These are phyloP conservation scores for Torulaspora pretoriensis DNA, from an alignment of 1,139 yeast genomes.

Conservation along the genomic window DNA sequence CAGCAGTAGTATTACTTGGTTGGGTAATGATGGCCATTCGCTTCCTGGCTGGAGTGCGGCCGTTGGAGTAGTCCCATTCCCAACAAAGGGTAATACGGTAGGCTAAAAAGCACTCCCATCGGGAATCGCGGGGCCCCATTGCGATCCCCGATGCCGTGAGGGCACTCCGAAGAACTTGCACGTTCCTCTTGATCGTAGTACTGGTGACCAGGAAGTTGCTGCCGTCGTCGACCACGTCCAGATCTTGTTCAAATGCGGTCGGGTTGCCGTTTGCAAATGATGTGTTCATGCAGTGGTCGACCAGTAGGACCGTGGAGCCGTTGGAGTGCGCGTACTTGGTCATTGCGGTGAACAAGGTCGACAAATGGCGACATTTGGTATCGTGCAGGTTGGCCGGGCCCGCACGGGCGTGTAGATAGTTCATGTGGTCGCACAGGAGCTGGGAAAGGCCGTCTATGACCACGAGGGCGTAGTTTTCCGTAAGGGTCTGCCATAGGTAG, in stretches of 20 bases:
- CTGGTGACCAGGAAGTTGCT: constrained; percentile 27
- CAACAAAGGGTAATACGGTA: constrained; percentile 32
- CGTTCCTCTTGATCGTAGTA: constrained; percentile 19
- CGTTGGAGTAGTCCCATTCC: constrained; percentile 22
- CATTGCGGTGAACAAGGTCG: constrained; percentile 26
- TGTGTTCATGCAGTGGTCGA: constrained; percentile 35
- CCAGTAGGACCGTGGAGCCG: constrained; percentile 24
- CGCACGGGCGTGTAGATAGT: constrained; percentile 15
- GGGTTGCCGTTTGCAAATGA: constrained; percentile 24
- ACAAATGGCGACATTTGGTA: constrained; percentile 28
- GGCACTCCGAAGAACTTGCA: constrained; percentile 32
- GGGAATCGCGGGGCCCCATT: constrained; percentile 31
- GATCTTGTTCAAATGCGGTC: constrained; percentile 18
- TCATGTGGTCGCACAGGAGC: constrained; percentile 27
- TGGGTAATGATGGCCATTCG: constrained; percentile 3
- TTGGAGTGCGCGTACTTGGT: constrained; percentile 29
- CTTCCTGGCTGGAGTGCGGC: not conserved
- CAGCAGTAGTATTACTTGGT: not conserved
- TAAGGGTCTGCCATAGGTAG: constrained; percentile 14
- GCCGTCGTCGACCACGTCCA: constrained; percentile 21
- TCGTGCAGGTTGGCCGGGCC: constrained; percentile 21
- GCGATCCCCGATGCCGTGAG: constrained; percentile 33
- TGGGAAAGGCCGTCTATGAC: constrained; percentile 35
- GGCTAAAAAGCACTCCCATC: constrained; percentile 34
- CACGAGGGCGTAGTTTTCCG: constrained; percentile 20